phyloP scores from a whole-genome alignment of 2,329 filamentous ascomycete genomes.

The Aspergillus hiratsukae region DNA sequence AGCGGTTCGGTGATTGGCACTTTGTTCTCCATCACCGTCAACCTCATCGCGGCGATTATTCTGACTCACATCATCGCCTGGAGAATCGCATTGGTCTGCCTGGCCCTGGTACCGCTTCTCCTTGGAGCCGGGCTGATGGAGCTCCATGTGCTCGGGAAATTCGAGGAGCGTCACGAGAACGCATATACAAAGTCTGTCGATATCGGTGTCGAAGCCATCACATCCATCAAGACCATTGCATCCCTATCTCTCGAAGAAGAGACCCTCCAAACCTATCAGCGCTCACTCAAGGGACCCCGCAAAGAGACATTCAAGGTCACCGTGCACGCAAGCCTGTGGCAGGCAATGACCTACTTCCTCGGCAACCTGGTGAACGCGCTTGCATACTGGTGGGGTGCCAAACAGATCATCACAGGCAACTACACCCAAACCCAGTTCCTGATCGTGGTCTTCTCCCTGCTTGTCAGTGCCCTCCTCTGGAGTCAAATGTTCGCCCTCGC shows the following conservation, averaged over 20 bases:
- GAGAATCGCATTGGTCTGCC: conserved; percentile 70
- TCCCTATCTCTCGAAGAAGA: conserved; percentile 50
- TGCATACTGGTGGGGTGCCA: conserved; percentile 76
- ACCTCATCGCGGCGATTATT: conserved; percentile 64
- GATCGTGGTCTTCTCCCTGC: conserved; percentile 65
- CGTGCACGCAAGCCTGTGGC: conserved; percentile 44
- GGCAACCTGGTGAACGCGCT: conserved; percentile 69
- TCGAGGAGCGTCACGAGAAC: conserved; percentile 52
- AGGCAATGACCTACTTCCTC: conserved; percentile 42
- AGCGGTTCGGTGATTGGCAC: conserved; percentile 68
- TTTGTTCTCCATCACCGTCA: conserved; percentile 63
- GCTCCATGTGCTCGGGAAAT: conserved; percentile 55
- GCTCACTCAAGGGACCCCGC: conserved; percentile 44
- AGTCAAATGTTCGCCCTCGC: conserved; percentile 71
- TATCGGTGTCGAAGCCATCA: conserved; percentile 50
- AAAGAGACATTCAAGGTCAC: conserved; percentile 48
- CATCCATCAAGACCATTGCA: conserved; percentile 50
- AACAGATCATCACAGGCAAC: conserved; percentile 61
- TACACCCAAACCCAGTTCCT: conserved; percentile 68
- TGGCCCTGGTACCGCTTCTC: conserved; percentile 64
- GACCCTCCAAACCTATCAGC: conserved; percentile 42
- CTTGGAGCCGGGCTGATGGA: conserved; percentile 67
- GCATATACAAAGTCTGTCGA: conserved; percentile 49
- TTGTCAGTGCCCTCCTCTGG: conserved; percentile 69
- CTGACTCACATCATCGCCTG: conserved; percentile 68